phyloP scores from a whole-genome alignment of 768 basidiomycete genomes.

The Tylopilus subfusipes region DNA sequence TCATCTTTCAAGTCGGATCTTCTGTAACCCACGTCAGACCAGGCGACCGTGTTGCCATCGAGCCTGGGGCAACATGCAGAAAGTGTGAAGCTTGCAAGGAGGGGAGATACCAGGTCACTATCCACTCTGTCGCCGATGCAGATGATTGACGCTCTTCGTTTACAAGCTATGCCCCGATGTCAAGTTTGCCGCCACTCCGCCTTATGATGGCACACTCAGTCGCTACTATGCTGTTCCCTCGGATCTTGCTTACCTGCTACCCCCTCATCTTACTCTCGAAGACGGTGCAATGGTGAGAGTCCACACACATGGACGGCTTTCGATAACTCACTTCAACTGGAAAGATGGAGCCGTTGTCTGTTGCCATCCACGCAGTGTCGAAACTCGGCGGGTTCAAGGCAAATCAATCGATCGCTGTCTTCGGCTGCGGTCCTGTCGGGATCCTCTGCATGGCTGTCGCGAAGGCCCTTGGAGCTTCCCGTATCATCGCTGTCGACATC shows the following conservation, averaged over 20 bases:
- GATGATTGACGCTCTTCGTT: neutral
- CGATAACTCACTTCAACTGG: neutral
- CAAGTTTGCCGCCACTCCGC: slow-evolving; percentile 90
- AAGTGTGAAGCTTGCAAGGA: slow-evolving; percentile 80
- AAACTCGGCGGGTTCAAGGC: slow-evolving; percentile 70
- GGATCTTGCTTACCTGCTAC: slow-evolving; percentile 81
- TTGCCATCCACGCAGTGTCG: slow-evolving; percentile 84
- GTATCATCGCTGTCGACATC: slow-evolving; percentile 84
- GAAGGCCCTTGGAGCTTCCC: slow-evolving; percentile 82
- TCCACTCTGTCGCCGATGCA: neutral
- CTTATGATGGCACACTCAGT: slow-evolving; percentile 84
- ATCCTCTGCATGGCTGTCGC: slow-evolving; percentile 95
- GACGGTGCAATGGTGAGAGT: slow-evolving; percentile 88
- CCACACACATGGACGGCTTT: neutral
- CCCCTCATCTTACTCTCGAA: slow-evolving; percentile 80
- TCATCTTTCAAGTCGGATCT: slow-evolving; percentile 54
- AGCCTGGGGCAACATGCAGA: slow-evolving; percentile 86
- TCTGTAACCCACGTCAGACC: slow-evolving; percentile 72
- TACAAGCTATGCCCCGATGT: slow-evolving; percentile 79
- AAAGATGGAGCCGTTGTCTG: slow-evolving; percentile 92
- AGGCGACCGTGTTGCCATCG: slow-evolving; percentile 88
- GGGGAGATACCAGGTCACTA: slow-evolving; percentile 73
- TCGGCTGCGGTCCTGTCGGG: slow-evolving; percentile 89
- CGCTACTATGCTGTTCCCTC: slow-evolving; percentile 85
- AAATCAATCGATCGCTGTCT: slow-evolving; percentile 75